A percentile compares a stretch with the other conserved stretches of the same genome.
These are phyloP conservation scores for Drechslera avenae DNA, from an alignment of 2,329 filamentous ascomycete species.

Conservation along the genomic window DNA sequence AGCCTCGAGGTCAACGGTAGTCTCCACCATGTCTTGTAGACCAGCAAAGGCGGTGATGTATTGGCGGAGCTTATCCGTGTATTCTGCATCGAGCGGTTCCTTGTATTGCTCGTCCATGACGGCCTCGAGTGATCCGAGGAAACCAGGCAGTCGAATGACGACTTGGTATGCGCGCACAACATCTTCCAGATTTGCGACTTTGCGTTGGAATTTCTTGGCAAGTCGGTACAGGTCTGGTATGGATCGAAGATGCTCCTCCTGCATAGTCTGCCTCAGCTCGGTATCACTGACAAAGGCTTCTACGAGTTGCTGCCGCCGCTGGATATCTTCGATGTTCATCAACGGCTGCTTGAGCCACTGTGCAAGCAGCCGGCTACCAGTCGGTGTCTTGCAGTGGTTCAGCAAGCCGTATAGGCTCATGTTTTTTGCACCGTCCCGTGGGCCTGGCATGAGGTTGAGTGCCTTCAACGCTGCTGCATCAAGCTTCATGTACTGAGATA, in stretches of 20 bases:
- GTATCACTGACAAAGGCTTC: conserved; percentile 95
- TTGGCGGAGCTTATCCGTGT: conserved; percentile 78
- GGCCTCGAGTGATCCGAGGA: conserved; percentile 84
- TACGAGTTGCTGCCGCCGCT: conserved; percentile 89
- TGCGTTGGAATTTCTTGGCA: conserved; percentile 92
- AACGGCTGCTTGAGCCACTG: conserved; percentile 98
- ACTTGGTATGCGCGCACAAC: conserved; percentile 96
- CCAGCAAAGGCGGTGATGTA: conserved; percentile 80
- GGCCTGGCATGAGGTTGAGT: conserved; percentile 95
- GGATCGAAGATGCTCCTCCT: conserved; percentile 90
- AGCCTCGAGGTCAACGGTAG: conserved; percentile 92
- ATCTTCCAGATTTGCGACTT: conserved; percentile 89
- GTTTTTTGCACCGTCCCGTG: conserved; percentile 90
- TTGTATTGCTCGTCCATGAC: conserved; percentile 96
- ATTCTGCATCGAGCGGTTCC: conserved; percentile 81
- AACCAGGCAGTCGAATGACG: conserved; percentile 85
- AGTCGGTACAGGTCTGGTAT: conserved; percentile 94
- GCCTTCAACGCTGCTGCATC: conserved; percentile 93
- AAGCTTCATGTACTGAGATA: conserved; percentile 97
- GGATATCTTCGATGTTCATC: conserved; percentile 88
- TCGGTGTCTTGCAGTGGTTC: conserved; percentile 96
- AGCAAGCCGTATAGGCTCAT: conserved; percentile 95
- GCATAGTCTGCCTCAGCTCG: conserved; percentile 90
- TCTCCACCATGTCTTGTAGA: conserved; percentile 97
- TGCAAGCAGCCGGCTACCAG: conserved; percentile 84